These are phyloP conservation scores for Leptomonas pyrrhocoris DNA, from an alignment of 208 protist species.

Conservation along the genomic window DNA sequence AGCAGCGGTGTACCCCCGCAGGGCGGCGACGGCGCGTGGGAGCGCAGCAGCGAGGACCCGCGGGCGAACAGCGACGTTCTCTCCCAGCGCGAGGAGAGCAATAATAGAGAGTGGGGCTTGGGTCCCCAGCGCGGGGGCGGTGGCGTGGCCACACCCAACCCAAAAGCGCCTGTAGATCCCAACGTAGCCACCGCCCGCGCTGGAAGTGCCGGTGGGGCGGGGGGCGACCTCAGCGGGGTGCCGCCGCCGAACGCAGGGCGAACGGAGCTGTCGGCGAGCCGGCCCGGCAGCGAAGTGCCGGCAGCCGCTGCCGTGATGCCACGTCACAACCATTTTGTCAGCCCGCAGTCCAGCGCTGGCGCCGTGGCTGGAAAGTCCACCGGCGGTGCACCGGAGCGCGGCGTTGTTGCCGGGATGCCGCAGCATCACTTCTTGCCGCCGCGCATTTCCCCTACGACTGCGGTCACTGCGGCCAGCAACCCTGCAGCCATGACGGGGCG, in stretches of 20 bases:
- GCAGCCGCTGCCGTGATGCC: constrained; percentile 8
- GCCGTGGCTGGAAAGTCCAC: background rate
- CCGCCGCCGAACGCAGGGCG: background rate
- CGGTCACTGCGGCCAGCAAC: constrained; percentile 16
- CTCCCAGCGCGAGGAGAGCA: constrained; percentile 27
- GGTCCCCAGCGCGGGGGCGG: constrained; percentile 5
- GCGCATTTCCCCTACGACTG: constrained; percentile 1
- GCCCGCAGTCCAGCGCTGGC: background rate
- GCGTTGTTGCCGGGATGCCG: constrained; percentile 4
- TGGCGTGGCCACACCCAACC: background rate
- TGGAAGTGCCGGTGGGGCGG: too few species aligned
- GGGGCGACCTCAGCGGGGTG: background rate
- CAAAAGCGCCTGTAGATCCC: background rate
- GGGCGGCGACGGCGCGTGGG: constrained; percentile 7
- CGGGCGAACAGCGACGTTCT: constrained; percentile 17
- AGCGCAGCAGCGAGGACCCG: constrained; percentile 29
- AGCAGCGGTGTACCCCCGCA: constrained; percentile 14
- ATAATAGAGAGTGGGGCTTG: constrained; percentile 15
- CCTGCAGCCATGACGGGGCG: constrained; percentile 14
- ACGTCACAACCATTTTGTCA: constrained; percentile 26
- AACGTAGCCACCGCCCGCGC: background rate
- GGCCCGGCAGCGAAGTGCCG: constrained; percentile 2
- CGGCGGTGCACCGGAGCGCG: constrained; percentile 9
- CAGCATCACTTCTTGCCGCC: constrained; percentile 23
- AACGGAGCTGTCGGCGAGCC: background rate